phyloP scores from a whole-genome alignment of 106 monocot species.

The Phalaenopsis equestris region DNA sequence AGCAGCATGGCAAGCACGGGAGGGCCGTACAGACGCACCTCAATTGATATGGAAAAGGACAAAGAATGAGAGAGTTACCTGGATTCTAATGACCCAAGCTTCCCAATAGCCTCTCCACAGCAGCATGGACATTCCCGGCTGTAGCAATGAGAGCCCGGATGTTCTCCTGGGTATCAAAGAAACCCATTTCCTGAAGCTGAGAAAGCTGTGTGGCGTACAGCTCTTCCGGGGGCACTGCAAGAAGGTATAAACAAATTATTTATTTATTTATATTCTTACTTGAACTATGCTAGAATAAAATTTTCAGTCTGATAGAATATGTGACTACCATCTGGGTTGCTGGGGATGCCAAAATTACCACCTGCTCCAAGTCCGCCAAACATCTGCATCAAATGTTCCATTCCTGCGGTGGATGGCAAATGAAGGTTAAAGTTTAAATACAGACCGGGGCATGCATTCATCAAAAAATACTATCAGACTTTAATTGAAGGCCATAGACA shows the following conservation, averaged over 20 bases:
- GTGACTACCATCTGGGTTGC: conserved; percentile 33
- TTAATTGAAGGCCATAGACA: not conserved
- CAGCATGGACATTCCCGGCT: conserved; percentile 84
- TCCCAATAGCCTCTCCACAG: conserved; percentile 77
- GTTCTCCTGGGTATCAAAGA: conserved; percentile 91
- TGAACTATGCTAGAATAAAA: not conserved
- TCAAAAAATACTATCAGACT: not conserved
- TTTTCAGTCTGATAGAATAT: not conserved
- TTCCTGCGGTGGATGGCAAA: conserved; percentile 8
- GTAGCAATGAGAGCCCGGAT: conserved; percentile 81
- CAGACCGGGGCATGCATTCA: not conserved
- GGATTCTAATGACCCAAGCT: conserved; percentile 54
- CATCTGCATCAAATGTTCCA: conserved; percentile 70
- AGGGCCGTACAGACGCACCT: not conserved
- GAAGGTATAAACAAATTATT: not conserved
- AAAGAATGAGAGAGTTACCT: not conserved
- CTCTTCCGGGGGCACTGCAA: conserved; percentile 85
- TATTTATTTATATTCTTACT: not conserved
- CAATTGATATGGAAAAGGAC: not conserved
- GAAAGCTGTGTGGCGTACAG: conserved; percentile 80
- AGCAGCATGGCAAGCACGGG: too few species aligned
- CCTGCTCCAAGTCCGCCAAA: conserved; percentile 62
- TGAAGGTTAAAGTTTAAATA: not conserved
- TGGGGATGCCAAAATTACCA: conserved; percentile 31
- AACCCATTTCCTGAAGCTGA: conserved; percentile 98